Evolutionary conservation across 805 yeast genomes (phyloP).

Genomic region (Lachancea dasiensis): DNA sequence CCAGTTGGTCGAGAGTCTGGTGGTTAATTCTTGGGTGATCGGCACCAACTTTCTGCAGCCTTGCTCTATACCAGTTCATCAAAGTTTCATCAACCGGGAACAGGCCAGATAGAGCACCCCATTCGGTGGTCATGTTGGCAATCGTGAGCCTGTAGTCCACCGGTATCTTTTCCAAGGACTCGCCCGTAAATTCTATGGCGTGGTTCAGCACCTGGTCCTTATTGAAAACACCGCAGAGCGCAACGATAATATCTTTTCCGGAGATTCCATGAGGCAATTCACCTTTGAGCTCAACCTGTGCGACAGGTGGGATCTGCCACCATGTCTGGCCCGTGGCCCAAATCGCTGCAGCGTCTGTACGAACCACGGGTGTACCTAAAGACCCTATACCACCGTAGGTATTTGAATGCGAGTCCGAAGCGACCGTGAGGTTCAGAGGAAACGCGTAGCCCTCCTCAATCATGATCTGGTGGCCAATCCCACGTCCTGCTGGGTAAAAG

Average conservation of each 20-base stretch:
- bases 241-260: slow-evolving; percentile 96
- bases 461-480: slow-evolving; percentile 99
- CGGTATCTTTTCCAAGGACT: slow-evolving; percentile 60
- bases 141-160: slow-evolving; percentile 85
- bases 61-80: slow-evolving; percentile 66
- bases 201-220: slow-evolving; percentile 89
- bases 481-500: slow-evolving; percentile 98
- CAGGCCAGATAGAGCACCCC: slow-evolving; percentile 97
- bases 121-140: slow-evolving; percentile 97
- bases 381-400: slow-evolving; percentile 97
- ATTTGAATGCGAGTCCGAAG: slow-evolving; percentile 96
- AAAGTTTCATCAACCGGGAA: slow-evolving; percentile 91
- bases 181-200: slow-evolving; percentile 91
- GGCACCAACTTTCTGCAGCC: slow-evolving; percentile 46
- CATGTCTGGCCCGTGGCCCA: slow-evolving; percentile 99
- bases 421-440: slow-evolving; percentile 88
- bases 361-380: slow-evolving; percentile 93
- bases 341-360: slow-evolving; percentile 98
- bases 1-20: slow-evolving; percentile 43
- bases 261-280: slow-evolving; percentile 78
- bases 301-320: slow-evolving; percentile 99
- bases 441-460: slow-evolving; percentile 98
- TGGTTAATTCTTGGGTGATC: slow-evolving; percentile 81
- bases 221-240: slow-evolving; percentile 89
- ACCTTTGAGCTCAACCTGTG: slow-evolving; percentile 82